Conservation (phyloP, 495 filamentous ascomycete species). For the Hyaloscypha finlandica region DNA sequence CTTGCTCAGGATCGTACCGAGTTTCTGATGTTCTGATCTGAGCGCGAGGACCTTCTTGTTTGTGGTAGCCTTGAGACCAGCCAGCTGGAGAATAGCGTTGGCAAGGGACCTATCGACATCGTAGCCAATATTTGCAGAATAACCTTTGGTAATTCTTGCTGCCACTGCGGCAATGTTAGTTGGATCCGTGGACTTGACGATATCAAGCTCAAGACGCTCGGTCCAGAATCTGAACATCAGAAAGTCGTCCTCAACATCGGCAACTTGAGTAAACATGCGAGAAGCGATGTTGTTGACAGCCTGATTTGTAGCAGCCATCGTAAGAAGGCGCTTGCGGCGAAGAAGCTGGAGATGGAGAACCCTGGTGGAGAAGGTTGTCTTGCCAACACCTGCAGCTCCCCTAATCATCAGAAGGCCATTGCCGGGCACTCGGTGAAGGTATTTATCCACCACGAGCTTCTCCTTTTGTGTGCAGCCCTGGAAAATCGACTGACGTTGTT, state of each 20-base stretch:
- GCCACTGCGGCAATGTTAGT: too few relatives aligned
- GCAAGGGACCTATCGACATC: too few relatives aligned
- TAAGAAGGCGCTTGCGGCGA: neutral
- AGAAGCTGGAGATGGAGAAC: neutral
- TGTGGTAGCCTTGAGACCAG: too few relatives aligned
- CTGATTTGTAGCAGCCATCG: constrained; percentile 3
- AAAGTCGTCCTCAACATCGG: neutral
- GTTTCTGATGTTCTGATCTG: too few relatives aligned
- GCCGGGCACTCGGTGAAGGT: neutral
- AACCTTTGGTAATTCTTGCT: too few relatives aligned
- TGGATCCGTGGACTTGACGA: neutral
- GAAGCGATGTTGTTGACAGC: neutral
- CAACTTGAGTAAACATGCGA: neutral
- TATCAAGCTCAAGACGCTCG: neutral
- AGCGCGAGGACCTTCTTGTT: too few relatives aligned
- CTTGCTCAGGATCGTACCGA: too few relatives aligned
- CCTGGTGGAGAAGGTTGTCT: neutral
- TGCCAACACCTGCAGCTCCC: neutral
- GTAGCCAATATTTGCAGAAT: too few relatives aligned
- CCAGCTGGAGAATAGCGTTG: too few relatives aligned
- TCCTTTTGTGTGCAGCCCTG: neutral
- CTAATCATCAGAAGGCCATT: neutral
- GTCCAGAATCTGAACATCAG: neutral
- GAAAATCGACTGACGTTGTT: neutral
- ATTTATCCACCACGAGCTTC: neutral